Evolutionary conservation across 2,329 filamentous ascomycete genomes (phyloP).

Genomic region (Bipolaris victoriae): DNA sequence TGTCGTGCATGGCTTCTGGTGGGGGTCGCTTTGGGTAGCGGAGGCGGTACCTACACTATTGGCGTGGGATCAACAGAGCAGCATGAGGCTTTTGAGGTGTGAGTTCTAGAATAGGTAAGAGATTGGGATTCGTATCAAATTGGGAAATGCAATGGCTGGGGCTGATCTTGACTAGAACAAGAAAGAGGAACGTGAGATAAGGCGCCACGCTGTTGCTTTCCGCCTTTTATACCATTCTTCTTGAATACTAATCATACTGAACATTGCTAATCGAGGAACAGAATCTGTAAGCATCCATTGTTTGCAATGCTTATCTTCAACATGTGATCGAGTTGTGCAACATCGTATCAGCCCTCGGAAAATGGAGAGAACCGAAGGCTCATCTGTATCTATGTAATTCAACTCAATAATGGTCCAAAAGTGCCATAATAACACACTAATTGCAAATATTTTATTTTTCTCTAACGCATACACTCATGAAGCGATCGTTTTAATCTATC

Average conservation of each 20-base stretch:
- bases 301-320: neutral
- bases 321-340: neutral
- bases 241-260: neutral
- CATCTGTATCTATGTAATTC: too few species aligned
- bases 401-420: too few species aligned
- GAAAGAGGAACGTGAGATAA: neutral
- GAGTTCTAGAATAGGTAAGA: neutral
- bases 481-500: conserved; percentile 42
- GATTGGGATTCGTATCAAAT: neutral
- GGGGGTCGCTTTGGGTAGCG: neutral
- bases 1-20: neutral
- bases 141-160: neutral
- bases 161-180: neutral
- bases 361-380: neutral
- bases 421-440: neutral
- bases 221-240: neutral
- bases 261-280: neutral
- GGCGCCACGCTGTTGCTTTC: neutral
- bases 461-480: neutral
- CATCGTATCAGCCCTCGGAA: neutral
- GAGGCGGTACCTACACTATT: neutral
- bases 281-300: neutral
- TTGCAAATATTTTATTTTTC: neutral
- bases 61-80: neutral
- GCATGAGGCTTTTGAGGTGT: neutral